Conservation (phyloP, 192 early-diverging fungal genomes). For the Dissophora globulifera region DNA sequence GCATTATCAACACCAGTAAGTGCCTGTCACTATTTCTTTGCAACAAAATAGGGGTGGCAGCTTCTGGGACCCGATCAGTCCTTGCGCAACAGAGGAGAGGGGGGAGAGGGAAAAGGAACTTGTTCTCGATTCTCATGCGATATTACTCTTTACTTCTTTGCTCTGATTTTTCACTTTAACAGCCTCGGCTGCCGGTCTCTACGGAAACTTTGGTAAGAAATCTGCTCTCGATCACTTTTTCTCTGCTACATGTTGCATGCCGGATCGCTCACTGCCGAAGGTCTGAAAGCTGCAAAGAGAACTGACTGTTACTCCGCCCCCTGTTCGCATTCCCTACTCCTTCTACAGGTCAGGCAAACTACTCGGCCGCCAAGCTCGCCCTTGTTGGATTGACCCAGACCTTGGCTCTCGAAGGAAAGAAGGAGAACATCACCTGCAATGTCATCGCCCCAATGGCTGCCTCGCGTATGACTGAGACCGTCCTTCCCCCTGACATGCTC, state of each 20-base stretch:
- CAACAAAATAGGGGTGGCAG: no score
- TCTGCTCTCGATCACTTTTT: background rate
- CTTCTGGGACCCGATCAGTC: no score
- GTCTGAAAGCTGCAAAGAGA: no score
- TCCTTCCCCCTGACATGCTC: conserved; percentile 96
- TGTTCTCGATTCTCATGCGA: background rate
- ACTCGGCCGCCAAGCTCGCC: conserved; percentile 91
- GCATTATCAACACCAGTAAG: conserved; percentile 67
- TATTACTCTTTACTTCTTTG: conserved; percentile 3
- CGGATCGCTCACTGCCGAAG: no score
- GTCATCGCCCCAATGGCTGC: conserved; percentile 98
- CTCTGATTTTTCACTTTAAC: conserved; percentile 63
- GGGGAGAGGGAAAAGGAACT: background rate
- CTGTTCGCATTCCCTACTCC: background rate
- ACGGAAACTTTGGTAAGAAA: conserved; percentile 94
- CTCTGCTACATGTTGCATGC: background rate
- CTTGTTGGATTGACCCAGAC: conserved; percentile 91
- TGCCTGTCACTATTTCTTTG: background rate
- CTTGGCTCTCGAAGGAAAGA: conserved; percentile 93
- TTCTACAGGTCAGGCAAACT: conserved; percentile 73
- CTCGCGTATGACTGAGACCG: conserved; percentile 96
- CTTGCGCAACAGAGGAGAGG: background rate
- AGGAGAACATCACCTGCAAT: conserved; percentile 93
- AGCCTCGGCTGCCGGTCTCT: conserved; percentile 97
- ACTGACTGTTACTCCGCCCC: no score